Conservation (phyloP, 257 asterid genomes). For the Solanum piurae region DNA sequence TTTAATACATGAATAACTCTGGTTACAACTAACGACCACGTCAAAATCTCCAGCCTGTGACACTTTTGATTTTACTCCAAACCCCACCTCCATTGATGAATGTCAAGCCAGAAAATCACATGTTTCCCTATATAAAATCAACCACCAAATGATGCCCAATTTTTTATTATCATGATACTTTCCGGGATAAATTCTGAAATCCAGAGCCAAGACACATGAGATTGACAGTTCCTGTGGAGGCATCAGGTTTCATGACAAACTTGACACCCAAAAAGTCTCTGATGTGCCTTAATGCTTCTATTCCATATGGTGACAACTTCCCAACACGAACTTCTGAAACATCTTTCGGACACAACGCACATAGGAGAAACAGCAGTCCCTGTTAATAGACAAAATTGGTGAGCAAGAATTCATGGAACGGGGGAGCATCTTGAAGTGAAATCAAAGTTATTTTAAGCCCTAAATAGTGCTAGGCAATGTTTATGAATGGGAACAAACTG, state of each 20-base stretch:
- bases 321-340: slow-evolving; percentile 87
- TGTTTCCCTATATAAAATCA: background rate
- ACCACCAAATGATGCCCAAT: background rate
- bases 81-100: background rate
- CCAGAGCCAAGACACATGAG: slow-evolving; percentile 83
- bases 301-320: slow-evolving; percentile 65
- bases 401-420: background rate
- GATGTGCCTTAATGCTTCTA: slow-evolving; percentile 58
- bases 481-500: background rate
- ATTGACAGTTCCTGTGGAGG: slow-evolving; percentile 59
- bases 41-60: background rate
- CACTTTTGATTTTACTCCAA: background rate
- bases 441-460: background rate
- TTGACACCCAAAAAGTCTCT: slow-evolving; percentile 60
- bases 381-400: slow-evolving; percentile 4
- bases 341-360: slow-evolving; percentile 79
- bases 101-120: background rate
- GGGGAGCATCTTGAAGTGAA: background rate
- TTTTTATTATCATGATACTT: slow-evolving; percentile 33
- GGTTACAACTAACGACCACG: background rate
- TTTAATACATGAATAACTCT: background rate
- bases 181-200: slow-evolving; percentile 68
- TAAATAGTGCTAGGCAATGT: background rate
- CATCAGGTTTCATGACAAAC: slow-evolving; percentile 66
- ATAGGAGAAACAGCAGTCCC: slow-evolving; percentile 81